These are phyloP conservation scores for Candida gorgasii DNA, from an alignment of 805 yeast genomes.

Conservation along the genomic window DNA sequence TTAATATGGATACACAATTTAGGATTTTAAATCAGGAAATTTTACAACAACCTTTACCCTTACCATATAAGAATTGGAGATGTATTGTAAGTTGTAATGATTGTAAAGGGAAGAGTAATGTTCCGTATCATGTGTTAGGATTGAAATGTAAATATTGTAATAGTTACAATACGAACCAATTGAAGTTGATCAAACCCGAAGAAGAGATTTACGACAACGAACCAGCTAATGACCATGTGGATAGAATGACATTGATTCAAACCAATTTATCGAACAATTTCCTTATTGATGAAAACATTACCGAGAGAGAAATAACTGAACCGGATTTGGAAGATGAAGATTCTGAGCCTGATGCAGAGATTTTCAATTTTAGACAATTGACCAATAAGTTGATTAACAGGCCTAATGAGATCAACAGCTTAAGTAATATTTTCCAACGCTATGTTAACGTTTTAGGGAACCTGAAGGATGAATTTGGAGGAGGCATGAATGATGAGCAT, in stretches of 20 bases:
- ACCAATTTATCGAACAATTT: constrained; percentile 40
- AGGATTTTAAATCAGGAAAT: constrained; percentile 85
- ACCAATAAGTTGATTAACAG: constrained; percentile 19
- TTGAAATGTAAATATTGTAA: constrained; percentile 83
- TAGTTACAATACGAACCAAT: constrained; percentile 82
- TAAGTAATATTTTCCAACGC: constrained; percentile 38
- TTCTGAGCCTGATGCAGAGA: constrained; percentile 21
- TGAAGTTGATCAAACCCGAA: constrained; percentile 68
- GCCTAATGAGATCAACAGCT: constrained; percentile 13
- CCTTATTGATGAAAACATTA: constrained; percentile 35
- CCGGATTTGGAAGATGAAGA: constrained; percentile 18
- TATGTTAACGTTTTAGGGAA: constrained; percentile 28
- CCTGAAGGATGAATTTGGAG: no score
- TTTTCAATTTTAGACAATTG: constrained; percentile 30
- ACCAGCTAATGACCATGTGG: constrained; percentile 11
- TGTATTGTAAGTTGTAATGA: constrained; percentile 81
- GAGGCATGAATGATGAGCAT: no score
- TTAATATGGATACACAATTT: constrained; percentile 87
- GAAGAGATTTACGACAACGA: constrained; percentile 32
- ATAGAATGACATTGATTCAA: constrained; percentile 31
- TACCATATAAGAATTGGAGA: constrained; percentile 75
- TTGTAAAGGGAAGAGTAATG: constrained; percentile 79
- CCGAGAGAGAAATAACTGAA: constrained; percentile 20
- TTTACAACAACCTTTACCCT: constrained; percentile 71
- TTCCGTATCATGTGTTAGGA: constrained; percentile 81